These are phyloP conservation scores for Blastobotrys persicus DNA, from an alignment of 1,139 yeast genomes.

Conservation along the genomic window DNA sequence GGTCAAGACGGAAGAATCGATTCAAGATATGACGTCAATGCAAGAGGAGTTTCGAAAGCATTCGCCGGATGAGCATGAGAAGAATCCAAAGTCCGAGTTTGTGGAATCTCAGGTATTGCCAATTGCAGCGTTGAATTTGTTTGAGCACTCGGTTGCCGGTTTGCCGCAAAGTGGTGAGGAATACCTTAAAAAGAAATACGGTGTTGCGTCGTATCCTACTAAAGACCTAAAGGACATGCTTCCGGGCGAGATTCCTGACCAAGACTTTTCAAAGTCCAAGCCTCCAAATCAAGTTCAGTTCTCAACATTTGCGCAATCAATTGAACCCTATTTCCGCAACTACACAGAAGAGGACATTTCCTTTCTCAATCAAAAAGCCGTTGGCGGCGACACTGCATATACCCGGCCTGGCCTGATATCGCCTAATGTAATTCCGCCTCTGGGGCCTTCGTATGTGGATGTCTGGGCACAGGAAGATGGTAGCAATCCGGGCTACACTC, in stretches of 20 bases:
- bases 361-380: conserved; percentile 57
- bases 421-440: conserved; percentile 62
- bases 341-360: conserved; percentile 78
- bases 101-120: conserved; percentile 73
- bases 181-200: conserved; percentile 71
- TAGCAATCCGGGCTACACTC: conserved; percentile 39
- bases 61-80: conserved; percentile 47
- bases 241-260: conserved; percentile 86
- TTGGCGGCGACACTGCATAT: conserved; percentile 29
- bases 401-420: conserved; percentile 33
- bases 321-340: conserved; percentile 80
- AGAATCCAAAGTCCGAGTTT: conserved; percentile 76
- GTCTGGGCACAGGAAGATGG: conserved; percentile 84
- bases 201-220: conserved; percentile 86
- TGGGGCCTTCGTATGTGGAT: conserved; percentile 79
- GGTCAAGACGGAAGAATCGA: conserved; percentile 9
- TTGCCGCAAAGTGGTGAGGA: conserved; percentile 62
- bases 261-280: conserved; percentile 79
- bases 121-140: conserved; percentile 67
- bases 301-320: conserved; percentile 77
- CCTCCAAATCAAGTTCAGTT: conserved; percentile 93
- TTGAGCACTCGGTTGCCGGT: conserved; percentile 55
- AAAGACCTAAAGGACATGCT: conserved; percentile 68
- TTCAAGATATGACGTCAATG: conserved; percentile 12
- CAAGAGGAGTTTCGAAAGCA: conserved; percentile 10